phyloP scores from a whole-genome alignment of 2,329 filamentous ascomycete genomes.

The Calonectria montana region DNA sequence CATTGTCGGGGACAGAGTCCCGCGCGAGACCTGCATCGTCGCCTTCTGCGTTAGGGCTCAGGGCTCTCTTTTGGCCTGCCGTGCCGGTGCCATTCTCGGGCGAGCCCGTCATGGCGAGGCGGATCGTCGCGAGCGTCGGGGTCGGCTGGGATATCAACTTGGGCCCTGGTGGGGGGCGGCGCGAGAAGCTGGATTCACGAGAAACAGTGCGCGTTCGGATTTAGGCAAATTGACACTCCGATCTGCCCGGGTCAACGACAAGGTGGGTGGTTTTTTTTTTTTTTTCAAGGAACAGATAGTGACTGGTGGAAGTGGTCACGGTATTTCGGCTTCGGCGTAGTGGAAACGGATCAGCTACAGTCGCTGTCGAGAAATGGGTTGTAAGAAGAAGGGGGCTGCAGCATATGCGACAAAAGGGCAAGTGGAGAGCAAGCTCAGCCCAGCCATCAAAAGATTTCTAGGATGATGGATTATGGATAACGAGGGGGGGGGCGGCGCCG shows the following conservation, averaged over 20 bases:
- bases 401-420: constrained; percentile 15
- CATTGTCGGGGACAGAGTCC: constrained; percentile 62
- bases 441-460: constrained; percentile 16
- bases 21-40: constrained; percentile 50
- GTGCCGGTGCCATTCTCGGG: constrained; percentile 50
- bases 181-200: constrained; percentile 11
- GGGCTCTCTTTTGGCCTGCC: constrained; percentile 43
- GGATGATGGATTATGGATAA: constrained; percentile 9
- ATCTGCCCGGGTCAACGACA: constrained; percentile 18
- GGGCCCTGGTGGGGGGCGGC: constrained; percentile 24
- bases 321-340: neutral
- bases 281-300: neutral
- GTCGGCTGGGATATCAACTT: neutral
- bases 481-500: constrained; percentile 27
- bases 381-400: constrained; percentile 4
- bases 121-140: constrained; percentile 2
- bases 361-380: neutral
- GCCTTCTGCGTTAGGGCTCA: constrained; percentile 45
- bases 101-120: constrained; percentile 49
- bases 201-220: constrained; percentile 15
- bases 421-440: constrained; percentile 27
- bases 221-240: constrained; percentile 17
- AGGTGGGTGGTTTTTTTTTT: neutral
- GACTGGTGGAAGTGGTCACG: neutral
- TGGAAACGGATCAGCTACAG: neutral